Percentiles rank a stretch among this genome's conserved stretches.
phyloP scores from a whole-genome alignment of 2,329 filamentous ascomycete genomes.

The Trichoderma cornu-damae region DNA sequence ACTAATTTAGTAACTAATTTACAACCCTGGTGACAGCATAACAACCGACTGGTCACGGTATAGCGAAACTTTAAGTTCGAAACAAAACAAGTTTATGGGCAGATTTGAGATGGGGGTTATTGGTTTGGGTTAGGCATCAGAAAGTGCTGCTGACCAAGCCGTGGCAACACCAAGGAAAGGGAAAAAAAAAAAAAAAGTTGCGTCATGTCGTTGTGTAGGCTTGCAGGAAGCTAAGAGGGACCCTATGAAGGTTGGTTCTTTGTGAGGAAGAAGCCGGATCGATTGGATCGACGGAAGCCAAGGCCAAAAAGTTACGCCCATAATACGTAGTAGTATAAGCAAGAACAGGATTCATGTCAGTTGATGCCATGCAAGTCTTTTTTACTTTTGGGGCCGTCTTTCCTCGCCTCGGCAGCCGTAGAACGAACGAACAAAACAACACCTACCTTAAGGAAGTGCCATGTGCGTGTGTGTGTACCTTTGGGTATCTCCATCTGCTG shows the following conservation, averaged over 20 bases:
- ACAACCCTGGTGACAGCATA: background rate
- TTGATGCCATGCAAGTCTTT: too few relatives aligned
- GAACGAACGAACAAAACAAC: too few relatives aligned
- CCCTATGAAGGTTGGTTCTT: background rate
- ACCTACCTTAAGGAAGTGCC: too few relatives aligned
- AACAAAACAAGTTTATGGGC: background rate
- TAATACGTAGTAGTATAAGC: too few relatives aligned
- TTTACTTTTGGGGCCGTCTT: too few relatives aligned
- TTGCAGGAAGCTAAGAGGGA: background rate
- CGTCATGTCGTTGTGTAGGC: background rate
- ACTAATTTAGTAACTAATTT: too few relatives aligned
- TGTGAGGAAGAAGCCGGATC: background rate
- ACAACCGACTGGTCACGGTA: background rate
- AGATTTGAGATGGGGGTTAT: background rate
- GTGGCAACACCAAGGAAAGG: background rate
- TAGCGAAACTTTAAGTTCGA: background rate
- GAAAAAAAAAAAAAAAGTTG: background rate
- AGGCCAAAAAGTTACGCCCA: too few relatives aligned
- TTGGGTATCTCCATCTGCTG: too few relatives aligned
- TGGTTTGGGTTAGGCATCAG: background rate
- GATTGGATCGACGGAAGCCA: too few relatives aligned
- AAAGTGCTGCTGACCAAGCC: background rate
- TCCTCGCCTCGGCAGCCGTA: too few relatives aligned
- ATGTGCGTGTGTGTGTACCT: too few relatives aligned
- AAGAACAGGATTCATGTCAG: too few relatives aligned